A percentile compares a stretch with the other conserved stretches of the same genome.
Evolutionary conservation across 2,329 filamentous ascomycete genomes (phyloP).

Genomic region (Microsporum audouinii): DNA sequence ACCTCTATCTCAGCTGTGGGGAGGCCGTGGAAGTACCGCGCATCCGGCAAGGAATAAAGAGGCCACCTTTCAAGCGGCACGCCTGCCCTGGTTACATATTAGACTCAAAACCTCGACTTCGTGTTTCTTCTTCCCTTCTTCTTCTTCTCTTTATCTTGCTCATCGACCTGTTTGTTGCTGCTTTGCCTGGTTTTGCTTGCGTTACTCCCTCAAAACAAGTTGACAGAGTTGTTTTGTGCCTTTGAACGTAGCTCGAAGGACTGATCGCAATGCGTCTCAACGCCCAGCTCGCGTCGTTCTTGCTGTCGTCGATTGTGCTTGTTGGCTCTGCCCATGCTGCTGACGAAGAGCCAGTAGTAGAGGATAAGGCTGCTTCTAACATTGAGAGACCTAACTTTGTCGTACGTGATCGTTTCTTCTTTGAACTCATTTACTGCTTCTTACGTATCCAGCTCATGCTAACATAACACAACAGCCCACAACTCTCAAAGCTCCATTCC

Average conservation of each 20-base stretch:
- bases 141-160: slow-evolving; percentile 12
- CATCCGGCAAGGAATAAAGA: slow-evolving; percentile 21
- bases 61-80: slow-evolving; percentile 34
- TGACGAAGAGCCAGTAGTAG: slow-evolving; percentile 49
- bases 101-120: slow-evolving; percentile 1
- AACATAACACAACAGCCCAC: slow-evolving; percentile 52
- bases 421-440: slow-evolving; percentile 1
- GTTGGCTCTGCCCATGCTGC: slow-evolving; percentile 55
- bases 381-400: slow-evolving; percentile 73
- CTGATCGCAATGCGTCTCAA: slow-evolving; percentile 67
- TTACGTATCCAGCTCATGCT: neutral
- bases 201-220: neutral
- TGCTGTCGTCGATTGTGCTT: slow-evolving; percentile 60
- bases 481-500: slow-evolving; percentile 78
- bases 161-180: slow-evolving; percentile 3
- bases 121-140: slow-evolving; percentile 11
- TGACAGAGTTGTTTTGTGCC: slow-evolving; percentile 11
- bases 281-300: slow-evolving; percentile 59
- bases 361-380: slow-evolving; percentile 43
- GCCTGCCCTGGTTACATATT: slow-evolving; percentile 15
- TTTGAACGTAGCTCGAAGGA: slow-evolving; percentile 12
- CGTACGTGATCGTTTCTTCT: slow-evolving; percentile 46
- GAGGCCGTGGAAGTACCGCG: neutral
- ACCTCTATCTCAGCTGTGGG: neutral
- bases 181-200: slow-evolving; percentile 9